Evolutionary conservation across 2,329 filamentous ascomycete genomes (phyloP).

Genomic region (Lojkania enalia): DNA sequence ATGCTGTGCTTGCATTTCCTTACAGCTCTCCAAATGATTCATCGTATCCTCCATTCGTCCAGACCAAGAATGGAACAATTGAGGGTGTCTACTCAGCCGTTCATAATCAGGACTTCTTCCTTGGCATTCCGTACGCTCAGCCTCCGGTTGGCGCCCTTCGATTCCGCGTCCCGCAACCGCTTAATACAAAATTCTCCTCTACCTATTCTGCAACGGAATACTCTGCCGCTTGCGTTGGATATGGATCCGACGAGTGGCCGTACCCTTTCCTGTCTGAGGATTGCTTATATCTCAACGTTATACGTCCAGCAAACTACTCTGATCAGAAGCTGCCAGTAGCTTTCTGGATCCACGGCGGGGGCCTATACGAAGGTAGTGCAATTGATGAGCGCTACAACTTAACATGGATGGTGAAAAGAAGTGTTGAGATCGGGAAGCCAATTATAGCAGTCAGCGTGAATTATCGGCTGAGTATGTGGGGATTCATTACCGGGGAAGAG

Average conservation of each 20-base stretch:
- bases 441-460: slow-evolving; percentile 51
- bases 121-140: slow-evolving; percentile 57
- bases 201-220: slow-evolving; percentile 12
- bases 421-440: slow-evolving; percentile 51
- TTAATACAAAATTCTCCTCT: slow-evolving; percentile 12
- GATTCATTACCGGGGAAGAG: slow-evolving; percentile 61
- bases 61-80: slow-evolving; percentile 46
- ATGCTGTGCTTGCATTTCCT: slow-evolving; percentile 6
- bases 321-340: slow-evolving; percentile 55
- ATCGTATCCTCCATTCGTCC: slow-evolving; percentile 33
- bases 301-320: slow-evolving; percentile 46
- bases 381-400: slow-evolving; percentile 59
- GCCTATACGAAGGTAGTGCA: slow-evolving; percentile 52
- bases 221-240: slow-evolving; percentile 31
- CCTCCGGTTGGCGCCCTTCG: slow-evolving; percentile 47
- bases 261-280: slow-evolving; percentile 60
- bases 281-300: slow-evolving; percentile 57
- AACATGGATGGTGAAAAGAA: slow-evolving; percentile 52
- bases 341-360: slow-evolving; percentile 61
- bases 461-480: slow-evolving; percentile 62
- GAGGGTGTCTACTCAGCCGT: slow-evolving; percentile 38
- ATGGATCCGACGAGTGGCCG: slow-evolving; percentile 40
- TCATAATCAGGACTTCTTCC: slow-evolving; percentile 49
- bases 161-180: slow-evolving; percentile 35
- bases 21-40: not conserved